Percentiles rank a stretch among this genome's conserved stretches.
Evolutionary conservation across 148 eudicot species (phyloP).

Genomic region (Pouteria glomerata): DNA sequence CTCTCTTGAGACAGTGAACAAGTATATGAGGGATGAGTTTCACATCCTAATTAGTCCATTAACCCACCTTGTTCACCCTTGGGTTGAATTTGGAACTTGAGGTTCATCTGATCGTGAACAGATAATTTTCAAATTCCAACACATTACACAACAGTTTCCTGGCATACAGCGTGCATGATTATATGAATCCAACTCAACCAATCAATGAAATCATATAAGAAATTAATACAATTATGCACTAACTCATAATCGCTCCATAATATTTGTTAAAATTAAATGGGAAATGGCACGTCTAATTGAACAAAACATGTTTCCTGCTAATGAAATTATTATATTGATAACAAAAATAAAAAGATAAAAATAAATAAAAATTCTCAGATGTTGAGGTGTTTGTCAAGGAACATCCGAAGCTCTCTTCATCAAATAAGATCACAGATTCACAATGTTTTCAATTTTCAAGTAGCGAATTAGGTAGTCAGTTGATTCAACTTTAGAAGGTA

Average conservation of each 20-base stretch:
- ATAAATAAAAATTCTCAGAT: background rate
- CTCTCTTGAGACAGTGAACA: too few relatives aligned
- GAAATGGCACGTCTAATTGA: background rate
- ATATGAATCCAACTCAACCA: background rate
- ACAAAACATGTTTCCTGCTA: background rate
- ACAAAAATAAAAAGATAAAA: too few relatives aligned
- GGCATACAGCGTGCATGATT: background rate
- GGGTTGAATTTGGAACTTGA: background rate
- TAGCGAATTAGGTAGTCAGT: too few relatives aligned
- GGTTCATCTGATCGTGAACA: background rate
- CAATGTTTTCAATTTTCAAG: background rate
- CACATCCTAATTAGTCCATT: too few relatives aligned
- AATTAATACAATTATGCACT: background rate
- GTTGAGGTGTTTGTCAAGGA: background rate
- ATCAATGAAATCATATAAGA: background rate
- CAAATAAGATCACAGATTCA: background rate
- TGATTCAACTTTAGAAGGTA: background rate
- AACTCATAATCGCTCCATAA: background rate
- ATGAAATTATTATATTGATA: too few relatives aligned
- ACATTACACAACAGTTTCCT: background rate
- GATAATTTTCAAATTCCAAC: background rate
- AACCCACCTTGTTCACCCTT: too few relatives aligned
- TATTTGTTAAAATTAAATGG: background rate
- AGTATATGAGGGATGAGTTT: too few relatives aligned
- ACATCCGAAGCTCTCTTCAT: background rate